Conservation (phyloP, 2,329 filamentous ascomycete species). For the Aspergillus arachidicola region DNA sequence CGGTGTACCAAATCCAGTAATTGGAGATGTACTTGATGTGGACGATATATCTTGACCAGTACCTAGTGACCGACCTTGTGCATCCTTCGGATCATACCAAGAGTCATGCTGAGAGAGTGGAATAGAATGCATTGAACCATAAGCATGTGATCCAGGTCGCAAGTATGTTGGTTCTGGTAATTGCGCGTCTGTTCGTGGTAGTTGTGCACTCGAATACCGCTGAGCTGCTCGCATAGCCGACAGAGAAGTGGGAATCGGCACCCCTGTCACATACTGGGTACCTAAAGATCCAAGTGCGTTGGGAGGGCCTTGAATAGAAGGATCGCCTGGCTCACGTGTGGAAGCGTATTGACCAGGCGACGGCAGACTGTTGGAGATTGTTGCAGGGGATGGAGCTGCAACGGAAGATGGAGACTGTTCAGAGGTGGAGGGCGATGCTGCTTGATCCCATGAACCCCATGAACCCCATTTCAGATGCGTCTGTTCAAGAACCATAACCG, state of each 20-base stretch:
- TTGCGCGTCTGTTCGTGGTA: conserved; percentile 24
- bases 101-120: conserved; percentile 32
- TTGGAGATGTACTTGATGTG: conserved; percentile 48
- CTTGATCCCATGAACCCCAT: conserved; percentile 56
- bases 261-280: conserved; percentile 18
- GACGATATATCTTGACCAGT: conserved; percentile 28
- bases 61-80: conserved; percentile 22
- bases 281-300: conserved; percentile 17
- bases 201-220: conserved; percentile 20
- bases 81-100: conserved; percentile 36
- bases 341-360: conserved; percentile 12
- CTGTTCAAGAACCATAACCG: conserved; percentile 71
- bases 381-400: conserved; percentile 18
- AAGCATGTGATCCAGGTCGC: conserved; percentile 26
- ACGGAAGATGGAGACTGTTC: conserved; percentile 27
- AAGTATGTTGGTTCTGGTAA: conserved; percentile 39
- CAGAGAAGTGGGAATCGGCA: conserved; percentile 21
- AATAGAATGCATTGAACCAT: conserved; percentile 20
- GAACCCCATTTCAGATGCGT: conserved; percentile 79
- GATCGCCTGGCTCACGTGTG: conserved; percentile 11
- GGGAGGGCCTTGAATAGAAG: conserved; percentile 12
- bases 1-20: conserved; percentile 60
- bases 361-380: conserved; percentile 23
- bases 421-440: conserved; percentile 34
- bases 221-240: conserved; percentile 24